Evolutionary conservation across 192 early-diverging fungal genomes (phyloP), one percentile per base, ranked within the genome.

Genomic region (Backusella tuberculispora): DNA sequence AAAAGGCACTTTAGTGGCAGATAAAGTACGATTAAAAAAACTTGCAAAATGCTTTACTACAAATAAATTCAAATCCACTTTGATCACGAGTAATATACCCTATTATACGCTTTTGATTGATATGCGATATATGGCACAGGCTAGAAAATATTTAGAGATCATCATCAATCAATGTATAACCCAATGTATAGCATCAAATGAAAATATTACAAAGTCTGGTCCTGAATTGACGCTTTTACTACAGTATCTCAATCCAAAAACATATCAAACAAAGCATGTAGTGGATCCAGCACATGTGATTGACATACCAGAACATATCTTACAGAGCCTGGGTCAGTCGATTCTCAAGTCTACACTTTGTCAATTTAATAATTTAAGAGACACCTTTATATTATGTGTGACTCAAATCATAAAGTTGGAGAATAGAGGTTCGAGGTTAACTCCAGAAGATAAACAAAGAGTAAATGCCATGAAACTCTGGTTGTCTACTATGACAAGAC

Each of bases 401-500:
- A 37, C 53, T 6, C 44, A 46, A 60, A 21, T 79, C 3, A 50
- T 74, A 14, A 70, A 65, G 15, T 7, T 80, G 8, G 74, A 76
- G 44, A 46, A 71, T 19, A 53, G 53, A 43, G 19, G 41, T 26
- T 63, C 71, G 40, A 71, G 66, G 19, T 14, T 65, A 6, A 13
- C 46, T 3, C 5, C 46, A 15, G 47, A 68, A 13, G 67, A 70
- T 26, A 34, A 42, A 5, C 74, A 75, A 50, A 66, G 17, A 12
- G 65, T 68, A 3, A 50, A 80, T 10, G 45, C 69, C 1, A 75
- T 75, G 15, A 80, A 64, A 41, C 69, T 80, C 29, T 80, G 78
- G 78, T 34, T 80, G 21, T 56, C 74, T 0, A 72, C 78, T 15
- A 44, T 80, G 63, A 66, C 71, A 37, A 43, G 78, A 37, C 21